Base-by-base conservation (phyloP, 2,329 filamentous ascomycete species). In the Diaporthe caulivora region DNA sequence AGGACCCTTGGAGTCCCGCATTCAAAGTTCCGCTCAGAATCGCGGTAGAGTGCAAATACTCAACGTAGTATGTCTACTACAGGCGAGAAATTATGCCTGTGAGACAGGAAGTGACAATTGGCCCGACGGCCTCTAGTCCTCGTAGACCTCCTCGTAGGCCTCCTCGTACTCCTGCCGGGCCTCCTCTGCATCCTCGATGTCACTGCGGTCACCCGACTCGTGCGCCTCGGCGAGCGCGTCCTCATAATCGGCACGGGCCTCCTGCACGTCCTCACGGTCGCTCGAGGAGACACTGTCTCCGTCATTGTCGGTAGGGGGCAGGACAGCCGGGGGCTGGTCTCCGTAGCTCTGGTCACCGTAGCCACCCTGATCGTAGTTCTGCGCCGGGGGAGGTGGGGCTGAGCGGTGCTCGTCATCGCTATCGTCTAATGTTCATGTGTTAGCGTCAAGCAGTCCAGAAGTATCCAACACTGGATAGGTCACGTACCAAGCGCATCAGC, bases 401-500 rank as follows among this genome's bases (percentile, higher is more conserved):
- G 70, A 58, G 29, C 74, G 65, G 53, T 74, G 70, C 62, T 76
- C 75, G 8, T 78, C 76, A 26, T 76, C 73, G 42, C 72, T 72
- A 24, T 75, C 71, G 49, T 76, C 76, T 72, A n/a, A 34, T 65
- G 37, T 78, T 77, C 58, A 77, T 24, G 8, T 79, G 65, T 80
- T 77, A 54, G 72, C 68, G n/a, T 77, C 72, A 17, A 6, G 31
- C 2, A 65, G 79, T 72, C 15, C 15, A 15, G 55, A 29, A 24
- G 2, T 26, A 21, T 21, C 2, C 9, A 9, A 26, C 5, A 31
- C n/a, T 34, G 2, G 34, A 34, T 34, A 9, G 44, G 18, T 65
- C 31, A 55, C 71, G 62, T 83, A 90, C 88, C 81, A 40, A 91
- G 77, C 70, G 87, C 89, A 78, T 92, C 85, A 55, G 87, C 87